These are phyloP conservation scores for Immersiporthe knoxdaviesiana DNA, from an alignment of 2,329 filamentous ascomycete species.

Conservation along the genomic window DNA sequence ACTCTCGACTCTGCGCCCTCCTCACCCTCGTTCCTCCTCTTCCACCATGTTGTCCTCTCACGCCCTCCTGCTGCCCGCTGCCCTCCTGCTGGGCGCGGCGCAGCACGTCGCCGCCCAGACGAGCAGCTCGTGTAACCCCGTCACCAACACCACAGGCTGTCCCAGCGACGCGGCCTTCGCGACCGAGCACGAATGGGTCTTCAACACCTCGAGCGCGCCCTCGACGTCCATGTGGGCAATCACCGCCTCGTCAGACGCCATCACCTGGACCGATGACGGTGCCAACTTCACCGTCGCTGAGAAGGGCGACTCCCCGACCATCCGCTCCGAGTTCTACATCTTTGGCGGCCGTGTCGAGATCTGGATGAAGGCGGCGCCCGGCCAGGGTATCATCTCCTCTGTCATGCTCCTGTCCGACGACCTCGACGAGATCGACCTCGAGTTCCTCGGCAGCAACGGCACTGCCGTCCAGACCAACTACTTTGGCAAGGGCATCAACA, in stretches of 20 bases:
- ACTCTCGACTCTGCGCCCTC: too few species aligned
- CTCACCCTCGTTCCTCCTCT: background rate
- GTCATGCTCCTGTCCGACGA: conserved; percentile 85
- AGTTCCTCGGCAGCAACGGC: conserved; percentile 72
- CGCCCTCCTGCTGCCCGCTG: conserved; percentile 38
- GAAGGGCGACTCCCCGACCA: conserved; percentile 75
- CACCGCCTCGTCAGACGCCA: conserved; percentile 66
- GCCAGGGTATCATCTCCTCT: conserved; percentile 76
- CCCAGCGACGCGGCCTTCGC: conserved; percentile 73
- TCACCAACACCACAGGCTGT: conserved; percentile 64
- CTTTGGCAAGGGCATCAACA: conserved; percentile 73
- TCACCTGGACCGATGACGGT: conserved; percentile 65
- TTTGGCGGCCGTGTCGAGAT: conserved; percentile 84
- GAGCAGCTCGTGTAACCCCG: conserved; percentile 76
- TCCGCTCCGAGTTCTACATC: conserved; percentile 80
- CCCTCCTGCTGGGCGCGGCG: conserved; percentile 48
- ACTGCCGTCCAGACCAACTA: conserved; percentile 72
- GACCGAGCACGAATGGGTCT: conserved; percentile 63
- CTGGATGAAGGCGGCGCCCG: conserved; percentile 74
- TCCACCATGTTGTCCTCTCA: conserved; percentile 35
- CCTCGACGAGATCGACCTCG: conserved; percentile 87
- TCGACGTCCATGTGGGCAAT: conserved; percentile 68
- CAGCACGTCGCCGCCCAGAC: conserved; percentile 69
- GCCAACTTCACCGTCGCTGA: conserved; percentile 73
- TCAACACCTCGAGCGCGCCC: conserved; percentile 59